Evolutionary conservation across 371 early-diverging fungal genomes (phyloP), one percentile per base, ranked within the genome.

Genomic region (Phascolomyces articulosus): DNA sequence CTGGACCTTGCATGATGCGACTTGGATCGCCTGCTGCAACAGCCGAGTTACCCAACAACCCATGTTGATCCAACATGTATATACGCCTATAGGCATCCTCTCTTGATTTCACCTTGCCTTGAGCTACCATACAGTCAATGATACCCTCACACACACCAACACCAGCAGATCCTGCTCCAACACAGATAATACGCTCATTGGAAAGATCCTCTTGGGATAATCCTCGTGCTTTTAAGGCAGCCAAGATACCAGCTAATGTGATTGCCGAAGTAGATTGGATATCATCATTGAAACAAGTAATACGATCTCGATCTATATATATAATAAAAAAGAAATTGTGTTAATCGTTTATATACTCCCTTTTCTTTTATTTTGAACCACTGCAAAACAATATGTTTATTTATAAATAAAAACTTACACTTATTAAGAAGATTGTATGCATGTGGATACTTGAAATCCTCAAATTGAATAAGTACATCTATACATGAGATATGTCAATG

Each of bases 251-350:
- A n/a, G 88, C 88, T 59, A 88, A 63, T 24, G 86, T 82, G 41
- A 88, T 85, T 27, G 87, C 82, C n/a, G 86, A 86, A 0, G 88
- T 88, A 1, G 83, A 82, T 62, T 89, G 90, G 38, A 90, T 90
- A 62, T 90, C 90, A 64, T 90, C 90, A 64, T 90, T 90, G 70
- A 90, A 90, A 48, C 86, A 86, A 58, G 85, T 85, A 58, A 85
- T 64, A 44, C 79, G 73, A 59, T 90, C 70, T 40, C 80, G 85
- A 67, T 90, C 81, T 80, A 27, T 27, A 11, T 21, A 41, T 7
- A 53, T 6, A 24, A 53, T 15, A 24, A 53, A 53, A 23, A 24
- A 15, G 53, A 4, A 13, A 4, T 10, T 53, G 53, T 24, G 53
- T 7, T 6, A 13, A 53, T 53, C 24, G 24, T 23, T n/a, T n/a